Percentiles rank a stretch among this genome's conserved stretches.
Evolutionary conservation across 371 early-diverging fungal genomes (phyloP).

Genomic region (Mortierella polycephala): DNA sequence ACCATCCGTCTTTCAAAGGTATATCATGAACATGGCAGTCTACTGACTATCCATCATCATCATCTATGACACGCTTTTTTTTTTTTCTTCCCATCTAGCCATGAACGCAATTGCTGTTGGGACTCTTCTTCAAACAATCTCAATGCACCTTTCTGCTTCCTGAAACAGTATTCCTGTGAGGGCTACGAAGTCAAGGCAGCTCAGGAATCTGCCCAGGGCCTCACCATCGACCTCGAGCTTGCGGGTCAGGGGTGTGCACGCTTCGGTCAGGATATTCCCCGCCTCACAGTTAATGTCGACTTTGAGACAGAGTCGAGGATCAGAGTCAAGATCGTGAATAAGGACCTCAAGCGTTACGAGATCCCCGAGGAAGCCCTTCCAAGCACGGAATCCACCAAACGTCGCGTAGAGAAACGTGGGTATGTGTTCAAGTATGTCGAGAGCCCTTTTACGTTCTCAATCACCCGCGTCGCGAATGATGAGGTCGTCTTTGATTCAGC

Average conservation of each 20-base stretch:
- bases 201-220: constrained; percentile 18
- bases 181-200: constrained; percentile 30
- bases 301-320: constrained; percentile 63
- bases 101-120: constrained; percentile 44
- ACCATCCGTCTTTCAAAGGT: too few relatives aligned
- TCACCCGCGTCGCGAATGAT: constrained; percentile 60
- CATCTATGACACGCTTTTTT: not conserved
- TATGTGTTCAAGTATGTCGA: constrained; percentile 61
- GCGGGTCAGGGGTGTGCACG: constrained; percentile 34
- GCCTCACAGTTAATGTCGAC: constrained; percentile 59
- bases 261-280: constrained; percentile 60
- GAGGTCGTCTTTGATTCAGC: constrained; percentile 69
- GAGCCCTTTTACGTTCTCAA: constrained; percentile 66
- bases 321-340: constrained; percentile 66
- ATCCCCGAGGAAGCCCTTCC: constrained; percentile 66
- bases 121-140: constrained; percentile 33
- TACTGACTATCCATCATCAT: not conserved
- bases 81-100: constrained; percentile 8
- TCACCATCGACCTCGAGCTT: constrained; percentile 23
- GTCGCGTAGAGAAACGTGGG: constrained; percentile 24
- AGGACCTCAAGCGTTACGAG: constrained; percentile 58
- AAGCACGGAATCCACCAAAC: constrained; percentile 41
- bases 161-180: constrained; percentile 39
- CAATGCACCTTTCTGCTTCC: constrained; percentile 49
- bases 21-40: too few relatives aligned